A percentile compares a stretch with the other conserved stretches of the same genome.
Evolutionary conservation across 163 green algal species (phyloP).

Genomic region (Smithsoniella earleae): DNA sequence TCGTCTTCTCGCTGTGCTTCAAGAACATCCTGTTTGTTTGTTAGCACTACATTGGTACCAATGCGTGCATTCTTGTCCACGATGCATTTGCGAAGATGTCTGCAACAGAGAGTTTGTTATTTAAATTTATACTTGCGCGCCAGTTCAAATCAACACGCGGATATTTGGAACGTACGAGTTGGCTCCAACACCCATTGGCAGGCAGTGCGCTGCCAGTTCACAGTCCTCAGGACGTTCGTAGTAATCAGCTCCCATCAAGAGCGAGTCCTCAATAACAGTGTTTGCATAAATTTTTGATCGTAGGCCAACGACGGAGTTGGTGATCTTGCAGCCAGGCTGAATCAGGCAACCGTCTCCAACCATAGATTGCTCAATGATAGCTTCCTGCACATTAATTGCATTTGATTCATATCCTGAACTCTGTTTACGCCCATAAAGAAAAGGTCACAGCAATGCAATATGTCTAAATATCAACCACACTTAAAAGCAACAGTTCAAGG

Average conservation of each 20-base stretch:
- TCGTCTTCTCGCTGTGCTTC: conserved; percentile 72
- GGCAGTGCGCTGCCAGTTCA: conserved; percentile 46
- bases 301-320: conserved; percentile 87
- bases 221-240: conserved; percentile 72
- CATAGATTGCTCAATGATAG: conserved; percentile 49
- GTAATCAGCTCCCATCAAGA: conserved; percentile 89
- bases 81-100: conserved; percentile 71
- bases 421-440: not conserved
- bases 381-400: conserved; percentile 35
- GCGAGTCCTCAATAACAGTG: conserved; percentile 59
- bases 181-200: conserved; percentile 56
- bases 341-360: conserved; percentile 72
- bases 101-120: not conserved
- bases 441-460: not conserved
- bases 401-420: not conserved
- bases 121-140: not conserved
- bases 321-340: conserved; percentile 53
- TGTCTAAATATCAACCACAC: not conserved
- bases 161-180: conserved; percentile 42
- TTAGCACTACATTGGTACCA: conserved; percentile 73
- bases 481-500: not conserved
- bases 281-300: conserved; percentile 68
- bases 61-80: conserved; percentile 99
- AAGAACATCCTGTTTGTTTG: conserved; percentile 60
- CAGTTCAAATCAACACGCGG: conserved; percentile 4